Evolutionary conservation across 208 protist genomes (phyloP).

Genomic region (Trypanosoma lewisi): DNA sequence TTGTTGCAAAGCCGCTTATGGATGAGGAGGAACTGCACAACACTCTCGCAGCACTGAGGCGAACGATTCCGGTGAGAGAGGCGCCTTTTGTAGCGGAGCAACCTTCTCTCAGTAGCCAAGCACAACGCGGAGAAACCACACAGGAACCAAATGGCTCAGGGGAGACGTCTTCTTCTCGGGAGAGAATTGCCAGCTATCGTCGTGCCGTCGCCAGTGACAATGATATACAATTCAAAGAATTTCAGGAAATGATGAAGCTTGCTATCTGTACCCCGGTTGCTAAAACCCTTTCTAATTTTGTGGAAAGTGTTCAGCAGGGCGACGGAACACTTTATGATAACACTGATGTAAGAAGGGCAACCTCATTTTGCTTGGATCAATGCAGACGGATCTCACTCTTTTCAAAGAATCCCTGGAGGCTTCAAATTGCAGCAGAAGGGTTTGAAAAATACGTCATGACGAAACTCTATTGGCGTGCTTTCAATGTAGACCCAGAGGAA

Average conservation of each 20-base stretch:
- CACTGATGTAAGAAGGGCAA: conserved; percentile 14
- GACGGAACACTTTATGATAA: conserved; percentile 28
- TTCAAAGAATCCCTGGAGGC: conserved; percentile 9
- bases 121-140: not conserved
- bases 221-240: conserved; percentile 67
- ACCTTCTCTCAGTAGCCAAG: not conserved
- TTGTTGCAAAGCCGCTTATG: conserved; percentile 60
- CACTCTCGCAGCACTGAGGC: conserved; percentile 3
- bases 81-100: conserved; percentile 1
- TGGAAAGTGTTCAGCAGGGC: conserved; percentile 31
- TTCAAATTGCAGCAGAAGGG: conserved; percentile 49
- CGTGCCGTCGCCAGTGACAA: conserved; percentile 57
- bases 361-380: conserved; percentile 22
- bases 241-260: conserved; percentile 54
- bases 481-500: conserved; percentile 46
- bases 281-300: conserved; percentile 49
- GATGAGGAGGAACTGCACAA: conserved; percentile 27
- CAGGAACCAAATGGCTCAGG: not conserved
- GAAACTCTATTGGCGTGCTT: conserved; percentile 66
- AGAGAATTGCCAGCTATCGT: conserved; percentile 61
- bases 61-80: not conserved
- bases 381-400: conserved; percentile 28
- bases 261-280: conserved; percentile 35
- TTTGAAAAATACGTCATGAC: conserved; percentile 79
- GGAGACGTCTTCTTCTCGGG: conserved; percentile 10